A percentile compares a stretch with the other conserved stretches of the same genome.
Evolutionary conservation across 2,329 filamentous ascomycete genomes (phyloP).

Genomic region (Hortaea werneckii): DNA sequence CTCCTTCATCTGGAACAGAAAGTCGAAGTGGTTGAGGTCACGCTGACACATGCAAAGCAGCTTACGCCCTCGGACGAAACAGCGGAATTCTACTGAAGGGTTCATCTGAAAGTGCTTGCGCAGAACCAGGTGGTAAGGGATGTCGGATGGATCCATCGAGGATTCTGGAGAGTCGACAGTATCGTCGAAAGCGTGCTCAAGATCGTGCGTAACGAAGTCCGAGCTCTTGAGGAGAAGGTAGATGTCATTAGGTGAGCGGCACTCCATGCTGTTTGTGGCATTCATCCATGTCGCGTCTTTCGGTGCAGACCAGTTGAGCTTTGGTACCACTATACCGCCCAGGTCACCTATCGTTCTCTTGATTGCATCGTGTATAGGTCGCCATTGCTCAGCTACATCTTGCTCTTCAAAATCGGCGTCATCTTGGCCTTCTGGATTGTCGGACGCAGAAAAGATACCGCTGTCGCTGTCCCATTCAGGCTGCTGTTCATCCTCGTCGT

Average conservation of each 20-base stretch:
- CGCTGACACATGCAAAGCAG: constrained; percentile 80
- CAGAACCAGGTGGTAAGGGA: constrained; percentile 72
- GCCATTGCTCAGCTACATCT: constrained; percentile 52
- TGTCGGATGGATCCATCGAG: constrained; percentile 27
- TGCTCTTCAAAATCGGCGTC: constrained; percentile 42
- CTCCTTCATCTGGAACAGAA: constrained; percentile 58
- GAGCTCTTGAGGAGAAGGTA: constrained; percentile 91
- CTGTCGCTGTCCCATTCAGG: constrained; percentile 40
- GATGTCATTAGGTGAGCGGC: constrained; percentile 76
- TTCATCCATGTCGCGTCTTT: constrained; percentile 93
- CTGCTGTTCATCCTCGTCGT: constrained; percentile 44
- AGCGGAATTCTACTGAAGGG: constrained; percentile 86
- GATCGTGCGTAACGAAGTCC: constrained; percentile 86
- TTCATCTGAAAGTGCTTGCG: constrained; percentile 83
- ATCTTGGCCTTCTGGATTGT: constrained; percentile 30
- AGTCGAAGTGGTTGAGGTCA: constrained; percentile 83
- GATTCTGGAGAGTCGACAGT: constrained; percentile 35
- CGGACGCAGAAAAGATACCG: constrained; percentile 39
- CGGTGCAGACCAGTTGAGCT: constrained; percentile 94
- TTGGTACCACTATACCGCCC: constrained; percentile 78
- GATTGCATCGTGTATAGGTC: constrained; percentile 67
- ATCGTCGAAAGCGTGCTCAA: constrained; percentile 86
- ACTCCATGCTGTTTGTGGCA: constrained; percentile 75
- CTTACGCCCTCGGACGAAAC: constrained; percentile 76
- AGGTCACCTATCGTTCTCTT: constrained; percentile 68